Evolutionary conservation across 768 basidiomycete genomes (phyloP), one percentile per base, ranked within the genome.

Genomic region (Neoboletus magnificus): DNA sequence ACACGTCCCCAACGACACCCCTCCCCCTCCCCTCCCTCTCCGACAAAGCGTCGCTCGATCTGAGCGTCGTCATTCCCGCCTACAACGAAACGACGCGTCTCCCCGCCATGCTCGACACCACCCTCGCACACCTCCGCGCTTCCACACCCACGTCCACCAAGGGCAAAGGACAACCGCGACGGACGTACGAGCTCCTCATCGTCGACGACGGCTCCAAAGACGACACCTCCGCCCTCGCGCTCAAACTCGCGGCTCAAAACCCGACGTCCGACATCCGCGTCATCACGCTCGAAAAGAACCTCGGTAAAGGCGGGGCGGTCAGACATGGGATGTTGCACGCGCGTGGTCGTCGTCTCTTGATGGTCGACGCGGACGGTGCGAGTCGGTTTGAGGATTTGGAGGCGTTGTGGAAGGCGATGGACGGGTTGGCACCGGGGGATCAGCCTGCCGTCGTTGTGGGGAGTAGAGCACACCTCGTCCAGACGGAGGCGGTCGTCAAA

Each of bases 281-380:
- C 22, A 82, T 96, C 52, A 84, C 79, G 22, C 75, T 98, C 55
- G 84, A 84, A 67, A 76, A 78, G 63, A 98, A 98, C 66, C 73
- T 88, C 18, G 94, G 94, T 1, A 98, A 98, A 67, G 95, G 95
- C 20, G 95, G 93, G 4, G 91, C 93, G 0, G 93, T 97, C 23
- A 78, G 89, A 33, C 95, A 97, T 72, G 94, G 95, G 35, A 91
- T 95, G 83, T 69, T 95, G 59, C 85, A 88, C 64, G 81, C 84
- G 9, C 80, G 91, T 4, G 95, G 95, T 8, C 73, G 78, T 60
- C 76, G 91, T 11, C 74, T 97, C 43, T 74, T 98, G 50, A 93
- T 97, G 83, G 95, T 87, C 41, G 95, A 98, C 65, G 95, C 95
- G 9, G 95, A 98, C 62, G 95, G 90, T 5, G 95, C 95, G 33